Conservation (phyloP, 2,329 filamentous ascomycete genomes). For the Neonectria punicea region DNA sequence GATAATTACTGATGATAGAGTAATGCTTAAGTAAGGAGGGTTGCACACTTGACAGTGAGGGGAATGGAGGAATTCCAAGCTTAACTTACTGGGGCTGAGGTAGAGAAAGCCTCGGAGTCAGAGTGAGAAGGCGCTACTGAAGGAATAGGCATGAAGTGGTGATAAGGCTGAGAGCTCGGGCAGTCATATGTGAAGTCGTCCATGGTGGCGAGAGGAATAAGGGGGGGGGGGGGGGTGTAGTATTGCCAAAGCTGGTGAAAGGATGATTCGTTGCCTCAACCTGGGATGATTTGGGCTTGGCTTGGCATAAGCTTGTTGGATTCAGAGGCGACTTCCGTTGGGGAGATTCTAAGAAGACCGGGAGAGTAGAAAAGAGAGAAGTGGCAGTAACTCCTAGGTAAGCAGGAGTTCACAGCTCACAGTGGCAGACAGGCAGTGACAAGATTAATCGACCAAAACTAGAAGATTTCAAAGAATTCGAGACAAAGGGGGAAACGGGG, state of each 20-base stretch:
- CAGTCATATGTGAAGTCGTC: constrained; percentile 65
- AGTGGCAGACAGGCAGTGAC: neutral
- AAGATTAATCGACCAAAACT: neutral
- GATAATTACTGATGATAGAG: constrained; percentile 31
- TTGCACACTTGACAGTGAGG: constrained; percentile 31
- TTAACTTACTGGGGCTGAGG: constrained; percentile 64
- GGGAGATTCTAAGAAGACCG: neutral
- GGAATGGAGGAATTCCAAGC: constrained; percentile 33
- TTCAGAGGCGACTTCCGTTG: neutral
- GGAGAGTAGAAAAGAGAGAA: neutral
- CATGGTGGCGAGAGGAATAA: constrained; percentile 49
- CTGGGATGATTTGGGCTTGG: neutral
- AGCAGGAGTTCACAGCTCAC: neutral
- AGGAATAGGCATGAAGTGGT: constrained; percentile 63
- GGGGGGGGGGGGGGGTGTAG: constrained; percentile 1
- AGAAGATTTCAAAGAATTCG: neutral
- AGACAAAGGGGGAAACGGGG: neutral
- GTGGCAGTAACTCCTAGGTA: neutral
- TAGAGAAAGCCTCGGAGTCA: constrained; percentile 63
- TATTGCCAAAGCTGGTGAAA: neutral
- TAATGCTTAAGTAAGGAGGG: constrained; percentile 48
- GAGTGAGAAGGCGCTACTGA: constrained; percentile 65
- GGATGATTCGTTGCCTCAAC: neutral
- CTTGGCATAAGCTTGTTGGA: neutral
- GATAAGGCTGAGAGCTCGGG: constrained; percentile 60